Evolutionary conservation across 257 asterid genomes (phyloP), one percentile per base, ranked within the genome.

Genomic region (Paraleonurus japonicus): DNA sequence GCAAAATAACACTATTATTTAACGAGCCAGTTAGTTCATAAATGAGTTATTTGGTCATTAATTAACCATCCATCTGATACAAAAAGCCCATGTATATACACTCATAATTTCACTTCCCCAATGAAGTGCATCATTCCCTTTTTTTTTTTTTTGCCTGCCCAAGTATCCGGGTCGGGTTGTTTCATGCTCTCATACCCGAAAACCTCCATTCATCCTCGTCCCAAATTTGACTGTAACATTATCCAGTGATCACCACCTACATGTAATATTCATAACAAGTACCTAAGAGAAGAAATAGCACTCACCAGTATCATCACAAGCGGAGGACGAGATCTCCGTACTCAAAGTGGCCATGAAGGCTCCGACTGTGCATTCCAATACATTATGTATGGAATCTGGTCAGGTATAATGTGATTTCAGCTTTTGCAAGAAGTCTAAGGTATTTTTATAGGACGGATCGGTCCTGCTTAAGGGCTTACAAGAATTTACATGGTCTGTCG

Each of bases 401-500:
- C 75, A 65, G 74, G 61, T 62, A 75, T 78, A 72, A 69, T 80
- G 90, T 65, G 85, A 83, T 81, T 82, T 94, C 81, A 94, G 79
- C 84, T 86, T 94, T 37, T 82, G 87, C 79, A 94, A 69, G 71
- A 94, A 90, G 68, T 91, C 90, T 73, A 91, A 60, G 19, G 97
- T 91, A 70, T 94, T 95, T 80, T 79, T 85, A 75, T 94, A 94
- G 24, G 99, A 92, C 72, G 98, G 97, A 71, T 94, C 99, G 0
- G 76, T 47, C 28, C 93, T 91, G 85, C 85, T 85, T 66, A 94
- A 62, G 41, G 99, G 99, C 86, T 94, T 94, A 86, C 99, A 94
- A 65, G 97, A 91, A 80, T 94, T 94, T 59, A 94, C 81, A 84
- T 94, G 99, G 85, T 91, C 99, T 1, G 97, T 91, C 30, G 99